Conservation (phyloP, 192 early-diverging fungal species). For the Glomus cerebriforme region DNA sequence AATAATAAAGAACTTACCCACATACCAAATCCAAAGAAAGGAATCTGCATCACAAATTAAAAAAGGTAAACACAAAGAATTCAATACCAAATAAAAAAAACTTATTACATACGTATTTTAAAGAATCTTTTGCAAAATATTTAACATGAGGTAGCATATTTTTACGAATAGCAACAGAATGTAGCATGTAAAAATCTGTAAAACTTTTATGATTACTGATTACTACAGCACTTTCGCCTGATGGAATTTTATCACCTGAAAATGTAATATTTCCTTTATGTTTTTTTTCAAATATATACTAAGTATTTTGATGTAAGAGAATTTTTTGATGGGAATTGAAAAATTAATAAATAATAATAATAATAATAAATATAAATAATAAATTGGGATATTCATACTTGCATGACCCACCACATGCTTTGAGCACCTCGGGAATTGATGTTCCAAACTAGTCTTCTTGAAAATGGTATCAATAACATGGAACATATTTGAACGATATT, state of each 20-base stretch:
- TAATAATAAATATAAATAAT: background rate
- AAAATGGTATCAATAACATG: slow-evolving; percentile 49
- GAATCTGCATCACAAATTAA: slow-evolving; percentile 41
- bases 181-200: slow-evolving; percentile 61
- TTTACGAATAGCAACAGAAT: slow-evolving; percentile 50
- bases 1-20: slow-evolving; percentile 44
- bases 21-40: slow-evolving; percentile 66
- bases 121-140: slow-evolving; percentile 65
- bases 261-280: slow-evolving; percentile 58
- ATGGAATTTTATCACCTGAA: slow-evolving; percentile 53
- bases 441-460: slow-evolving; percentile 49
- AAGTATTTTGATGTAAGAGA: background rate
- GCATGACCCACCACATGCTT: slow-evolving; percentile 58
- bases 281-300: slow-evolving; percentile 33
- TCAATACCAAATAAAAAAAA: background rate
- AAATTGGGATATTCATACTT: slow-evolving; percentile 35
- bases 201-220: slow-evolving; percentile 59
- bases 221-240: slow-evolving; percentile 54
- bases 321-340: background rate
- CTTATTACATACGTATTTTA: slow-evolving; percentile 52
- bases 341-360: too few species aligned
- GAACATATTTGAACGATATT: slow-evolving; percentile 55
- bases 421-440: slow-evolving; percentile 54
- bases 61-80: background rate
- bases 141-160: slow-evolving; percentile 57